Evolutionary conservation across 116 monocot genomes (phyloP).

Genomic region (Iris pallida): DNA sequence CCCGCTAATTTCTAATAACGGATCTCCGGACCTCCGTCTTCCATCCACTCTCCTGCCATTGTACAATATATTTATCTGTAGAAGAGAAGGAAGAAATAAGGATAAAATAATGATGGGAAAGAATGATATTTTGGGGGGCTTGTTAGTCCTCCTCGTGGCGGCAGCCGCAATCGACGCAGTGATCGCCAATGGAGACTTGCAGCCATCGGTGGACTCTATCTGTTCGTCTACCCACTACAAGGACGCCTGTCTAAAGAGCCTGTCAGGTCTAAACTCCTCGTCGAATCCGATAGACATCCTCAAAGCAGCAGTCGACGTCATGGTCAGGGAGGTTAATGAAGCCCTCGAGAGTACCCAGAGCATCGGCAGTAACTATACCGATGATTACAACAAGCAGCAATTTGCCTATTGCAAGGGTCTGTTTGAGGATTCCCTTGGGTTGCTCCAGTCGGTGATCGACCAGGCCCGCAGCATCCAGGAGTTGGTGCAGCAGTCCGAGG

Average conservation of each 20-base stretch:
- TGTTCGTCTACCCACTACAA: slow-evolving; percentile 55
- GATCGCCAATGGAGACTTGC: too few relatives aligned
- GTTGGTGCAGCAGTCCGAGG: not conserved
- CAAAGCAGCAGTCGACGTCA: slow-evolving; percentile 36
- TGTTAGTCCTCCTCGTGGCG: too few relatives aligned
- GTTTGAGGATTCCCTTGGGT: slow-evolving; percentile 39
- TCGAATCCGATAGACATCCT: slow-evolving; percentile 31
- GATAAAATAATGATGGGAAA: too few relatives aligned
- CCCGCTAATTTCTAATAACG: too few relatives aligned
- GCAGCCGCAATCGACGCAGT: too few relatives aligned
- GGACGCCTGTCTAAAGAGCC: slow-evolving; percentile 38
- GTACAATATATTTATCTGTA: too few relatives aligned
- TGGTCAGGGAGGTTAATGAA: slow-evolving; percentile 26
- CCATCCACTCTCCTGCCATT: too few relatives aligned
- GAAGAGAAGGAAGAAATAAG: too few relatives aligned
- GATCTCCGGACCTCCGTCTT: too few relatives aligned
- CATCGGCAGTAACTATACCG: not conserved
- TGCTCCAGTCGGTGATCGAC: slow-evolving; percentile 29
- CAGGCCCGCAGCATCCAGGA: not conserved
- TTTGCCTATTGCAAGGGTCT: slow-evolving; percentile 53
- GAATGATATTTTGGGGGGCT: too few relatives aligned
- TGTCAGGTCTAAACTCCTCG: slow-evolving; percentile 22
- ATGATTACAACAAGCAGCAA: slow-evolving; percentile 31
- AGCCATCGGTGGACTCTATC: slow-evolving; percentile 7
- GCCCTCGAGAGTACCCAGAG: slow-evolving; percentile 21